Conservation (phyloP, 768 basidiomycete genomes). For the Tylopilus subfusipes region DNA sequence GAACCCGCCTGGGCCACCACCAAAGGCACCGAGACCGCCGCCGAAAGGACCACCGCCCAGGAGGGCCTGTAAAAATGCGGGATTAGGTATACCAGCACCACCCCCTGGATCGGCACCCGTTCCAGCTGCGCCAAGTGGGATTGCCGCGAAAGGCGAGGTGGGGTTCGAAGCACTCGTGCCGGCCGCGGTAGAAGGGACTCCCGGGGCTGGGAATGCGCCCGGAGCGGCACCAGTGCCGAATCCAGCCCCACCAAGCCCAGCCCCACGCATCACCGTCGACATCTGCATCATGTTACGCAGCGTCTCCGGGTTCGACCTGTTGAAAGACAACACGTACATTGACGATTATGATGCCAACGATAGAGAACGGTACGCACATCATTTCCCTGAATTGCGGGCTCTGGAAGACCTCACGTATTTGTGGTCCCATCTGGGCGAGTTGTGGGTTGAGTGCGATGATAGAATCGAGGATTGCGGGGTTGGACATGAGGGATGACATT, state of each 20-base stretch:
- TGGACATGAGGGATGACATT: constrained; percentile 83
- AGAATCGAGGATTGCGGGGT: constrained; percentile 87
- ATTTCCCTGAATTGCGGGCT: constrained; percentile 71
- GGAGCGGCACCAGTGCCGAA: background rate
- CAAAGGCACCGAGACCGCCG: background rate
- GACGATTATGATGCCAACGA: background rate
- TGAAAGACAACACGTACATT: background rate
- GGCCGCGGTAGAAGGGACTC: constrained; percentile 39
- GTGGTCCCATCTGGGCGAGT: constrained; percentile 69
- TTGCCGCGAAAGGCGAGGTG: constrained; percentile 14
- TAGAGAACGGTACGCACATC: constrained; percentile 47
- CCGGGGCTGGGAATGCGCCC: constrained; percentile 57
- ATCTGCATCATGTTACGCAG: constrained; percentile 76
- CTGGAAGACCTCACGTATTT: constrained; percentile 75
- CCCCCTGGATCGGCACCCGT: constrained; percentile 17
- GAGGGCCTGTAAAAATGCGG: constrained; percentile 39
- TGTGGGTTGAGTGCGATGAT: constrained; percentile 81
- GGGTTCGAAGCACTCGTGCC: constrained; percentile 22
- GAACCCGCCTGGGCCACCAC: constrained; percentile 29
- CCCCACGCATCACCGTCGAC: constrained; percentile 38
- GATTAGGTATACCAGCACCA: constrained; percentile 32
- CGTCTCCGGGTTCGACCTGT: constrained; percentile 71
- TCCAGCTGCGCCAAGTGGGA: constrained; percentile 20
- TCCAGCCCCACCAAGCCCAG: constrained; percentile 40
- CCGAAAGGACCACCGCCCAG: background rate